Evolutionary conservation across 306 rosid species (phyloP).

Genomic region (Delonix regia): DNA sequence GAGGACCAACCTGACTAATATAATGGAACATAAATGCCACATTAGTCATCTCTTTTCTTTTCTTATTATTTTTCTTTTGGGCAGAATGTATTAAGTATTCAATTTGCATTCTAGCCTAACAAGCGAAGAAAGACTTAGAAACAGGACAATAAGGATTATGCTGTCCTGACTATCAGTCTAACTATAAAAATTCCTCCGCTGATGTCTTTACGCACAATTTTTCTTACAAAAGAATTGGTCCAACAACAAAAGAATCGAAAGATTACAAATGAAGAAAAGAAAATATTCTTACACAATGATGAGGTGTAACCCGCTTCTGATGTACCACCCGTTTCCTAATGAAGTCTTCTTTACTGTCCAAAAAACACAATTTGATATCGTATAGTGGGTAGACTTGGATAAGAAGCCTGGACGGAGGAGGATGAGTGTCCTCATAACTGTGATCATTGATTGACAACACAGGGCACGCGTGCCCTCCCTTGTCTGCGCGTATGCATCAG

Average conservation of each 20-base stretch:
- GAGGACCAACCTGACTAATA: slow-evolving; percentile 35
- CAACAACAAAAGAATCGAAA: slow-evolving; percentile 51
- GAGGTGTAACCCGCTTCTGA: slow-evolving; percentile 28
- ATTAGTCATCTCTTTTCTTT: not conserved
- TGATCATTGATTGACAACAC: slow-evolving; percentile 20
- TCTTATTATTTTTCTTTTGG: not conserved
- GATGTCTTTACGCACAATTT: slow-evolving; percentile 45
- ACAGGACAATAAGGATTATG: slow-evolving; percentile 18
- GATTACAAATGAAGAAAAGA: slow-evolving; percentile 43
- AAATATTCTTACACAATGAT: slow-evolving; percentile 39
- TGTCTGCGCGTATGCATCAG: slow-evolving; percentile 30
- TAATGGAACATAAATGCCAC: slow-evolving; percentile 8
- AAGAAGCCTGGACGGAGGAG: slow-evolving; percentile 28
- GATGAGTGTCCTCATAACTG: slow-evolving; percentile 24
- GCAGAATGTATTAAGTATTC: not conserved
- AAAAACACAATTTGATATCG: slow-evolving; percentile 11
- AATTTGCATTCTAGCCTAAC: slow-evolving; percentile 14
- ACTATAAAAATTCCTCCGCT: slow-evolving; percentile 33
- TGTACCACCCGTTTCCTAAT: slow-evolving; percentile 19
- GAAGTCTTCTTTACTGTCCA: slow-evolving; percentile 33
- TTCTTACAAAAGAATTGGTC: slow-evolving; percentile 76
- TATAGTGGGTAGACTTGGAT: slow-evolving; percentile 23
- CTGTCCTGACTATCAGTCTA: slow-evolving; percentile 8
- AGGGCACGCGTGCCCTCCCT: not conserved
- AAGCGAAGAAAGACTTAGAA: slow-evolving; percentile 6